A percentile compares a stretch with the other conserved stretches of the same genome.
phyloP scores from a whole-genome alignment of 139 green algal genomes.

The Haematococcus lacustris region DNA sequence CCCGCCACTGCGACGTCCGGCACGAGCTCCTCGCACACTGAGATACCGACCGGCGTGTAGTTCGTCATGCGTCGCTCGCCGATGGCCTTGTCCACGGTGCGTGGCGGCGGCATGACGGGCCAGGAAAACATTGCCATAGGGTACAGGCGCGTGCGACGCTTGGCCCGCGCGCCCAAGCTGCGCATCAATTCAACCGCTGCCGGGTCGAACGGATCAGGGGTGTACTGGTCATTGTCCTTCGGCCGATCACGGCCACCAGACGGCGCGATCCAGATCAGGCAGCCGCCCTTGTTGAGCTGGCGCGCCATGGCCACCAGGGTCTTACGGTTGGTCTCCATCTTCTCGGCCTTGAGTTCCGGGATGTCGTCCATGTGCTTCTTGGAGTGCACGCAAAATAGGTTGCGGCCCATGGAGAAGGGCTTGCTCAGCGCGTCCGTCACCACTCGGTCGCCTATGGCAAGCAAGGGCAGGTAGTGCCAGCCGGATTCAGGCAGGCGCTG shows the following conservation, averaged over 20 bases:
- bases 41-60: conserved; percentile 70
- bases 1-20: conserved; percentile 21
- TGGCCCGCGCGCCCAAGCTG: conserved; percentile 30
- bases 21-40: conserved; percentile 54
- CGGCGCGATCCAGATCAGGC: conserved; percentile 90
- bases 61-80: conserved; percentile 75
- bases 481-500: not conserved
- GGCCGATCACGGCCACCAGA: conserved; percentile 80
- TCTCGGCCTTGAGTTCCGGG: conserved; percentile 75
- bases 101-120: conserved; percentile 92
- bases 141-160: conserved; percentile 71
- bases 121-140: conserved; percentile 88
- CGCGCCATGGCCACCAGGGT: conserved; percentile 73
- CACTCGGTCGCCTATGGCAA: conserved; percentile 93
- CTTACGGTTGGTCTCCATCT: conserved; percentile 82
- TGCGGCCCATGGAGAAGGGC: conserved; percentile 98
- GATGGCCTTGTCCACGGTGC: conserved; percentile 70
- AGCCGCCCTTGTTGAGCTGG: conserved; percentile 61
- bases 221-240: conserved; percentile 53
- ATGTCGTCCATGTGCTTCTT: conserved; percentile 96
- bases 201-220: conserved; percentile 77
- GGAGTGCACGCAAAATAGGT: conserved; percentile 98
- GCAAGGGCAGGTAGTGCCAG: conserved; percentile 20
- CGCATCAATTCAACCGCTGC: conserved; percentile 89
- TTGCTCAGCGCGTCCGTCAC: conserved; percentile 93